Conservation (phyloP, 164 flowering plant species). For the Aristolochia fimbriata region DNA sequence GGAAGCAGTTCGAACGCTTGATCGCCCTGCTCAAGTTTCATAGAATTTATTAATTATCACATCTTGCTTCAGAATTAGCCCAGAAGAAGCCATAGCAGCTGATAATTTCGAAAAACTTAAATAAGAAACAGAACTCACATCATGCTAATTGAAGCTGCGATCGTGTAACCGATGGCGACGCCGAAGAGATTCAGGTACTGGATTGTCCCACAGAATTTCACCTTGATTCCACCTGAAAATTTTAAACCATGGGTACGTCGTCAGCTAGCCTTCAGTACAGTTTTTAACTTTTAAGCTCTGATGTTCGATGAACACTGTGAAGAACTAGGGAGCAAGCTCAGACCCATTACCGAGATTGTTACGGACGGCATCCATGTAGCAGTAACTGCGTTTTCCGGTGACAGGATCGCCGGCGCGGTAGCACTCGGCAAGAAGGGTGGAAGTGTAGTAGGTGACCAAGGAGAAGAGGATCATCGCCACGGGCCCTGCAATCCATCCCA, state of each 20-base stretch:
- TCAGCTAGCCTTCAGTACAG: too few relatives aligned
- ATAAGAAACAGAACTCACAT: conserved; percentile 26
- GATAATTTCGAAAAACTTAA: too few relatives aligned
- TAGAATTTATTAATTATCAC: too few relatives aligned
- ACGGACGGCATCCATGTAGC: conserved; percentile 53
- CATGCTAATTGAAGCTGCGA: conserved; percentile 71
- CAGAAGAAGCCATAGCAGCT: too few relatives aligned
- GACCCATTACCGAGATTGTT: conserved; percentile 33
- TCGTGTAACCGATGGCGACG: conserved; percentile 69
- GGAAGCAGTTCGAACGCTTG: conserved; percentile 44
- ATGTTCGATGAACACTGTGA: background rate
- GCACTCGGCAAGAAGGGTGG: conserved; percentile 39
- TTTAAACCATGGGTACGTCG: background rate
- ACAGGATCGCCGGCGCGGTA: conserved; percentile 40
- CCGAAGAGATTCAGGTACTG: conserved; percentile 69
- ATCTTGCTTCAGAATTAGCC: too few relatives aligned
- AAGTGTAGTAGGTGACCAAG: conserved; percentile 41
- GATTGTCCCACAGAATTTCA: conserved; percentile 44
- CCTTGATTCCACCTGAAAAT: conserved; percentile 45
- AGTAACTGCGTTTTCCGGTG: conserved; percentile 46
- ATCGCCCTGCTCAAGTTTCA: conserved; percentile 37
- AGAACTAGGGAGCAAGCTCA: background rate
- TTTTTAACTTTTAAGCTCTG: background rate
- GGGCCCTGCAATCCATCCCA: conserved; percentile 65
- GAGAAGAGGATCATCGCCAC: conserved; percentile 40